Conservation (phyloP, 768 basidiomycete genomes). For the Leucocoprinus sp. region DNA sequence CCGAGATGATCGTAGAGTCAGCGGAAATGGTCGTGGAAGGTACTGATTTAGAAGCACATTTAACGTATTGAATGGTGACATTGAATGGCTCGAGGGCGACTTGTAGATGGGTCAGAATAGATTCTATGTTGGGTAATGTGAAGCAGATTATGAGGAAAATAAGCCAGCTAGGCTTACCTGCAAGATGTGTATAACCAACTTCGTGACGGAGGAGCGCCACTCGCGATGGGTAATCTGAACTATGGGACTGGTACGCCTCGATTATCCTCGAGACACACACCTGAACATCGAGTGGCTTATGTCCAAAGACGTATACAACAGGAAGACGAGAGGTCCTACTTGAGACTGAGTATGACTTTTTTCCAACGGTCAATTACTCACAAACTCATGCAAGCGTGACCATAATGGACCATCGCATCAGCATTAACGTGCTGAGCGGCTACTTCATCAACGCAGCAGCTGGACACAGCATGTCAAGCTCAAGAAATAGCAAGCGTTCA, state of each 20-base stretch:
- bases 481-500: not conserved
- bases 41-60: slow-evolving; percentile 19
- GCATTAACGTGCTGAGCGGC: slow-evolving; percentile 92
- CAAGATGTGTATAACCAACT: slow-evolving; percentile 64
- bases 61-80: slow-evolving; percentile 28
- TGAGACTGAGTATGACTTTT: not conserved
- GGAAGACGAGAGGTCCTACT: slow-evolving; percentile 78
- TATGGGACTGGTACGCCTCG: slow-evolving; percentile 21
- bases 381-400: slow-evolving; percentile 93
- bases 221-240: slow-evolving; percentile 1
- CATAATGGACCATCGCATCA: slow-evolving; percentile 89
- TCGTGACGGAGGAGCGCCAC: slow-evolving; percentile 60
- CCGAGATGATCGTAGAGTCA: not conserved
- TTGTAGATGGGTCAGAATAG: slow-evolving; percentile 22
- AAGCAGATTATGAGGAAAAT: not conserved
- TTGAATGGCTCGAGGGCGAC: slow-evolving; percentile 18
- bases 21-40: not conserved
- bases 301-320: slow-evolving; percentile 86
- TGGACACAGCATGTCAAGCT: slow-evolving; percentile 20
- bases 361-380: slow-evolving; percentile 29
- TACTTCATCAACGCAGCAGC: slow-evolving; percentile 96
- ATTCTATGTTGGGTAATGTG: slow-evolving; percentile 22
- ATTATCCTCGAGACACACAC: slow-evolving; percentile 39
- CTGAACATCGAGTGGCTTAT: slow-evolving; percentile 51
- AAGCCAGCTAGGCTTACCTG: slow-evolving; percentile 34